Conservation (phyloP, 202 grass and related monocot genomes). For the Cymbopogon flexuosus region DNA sequence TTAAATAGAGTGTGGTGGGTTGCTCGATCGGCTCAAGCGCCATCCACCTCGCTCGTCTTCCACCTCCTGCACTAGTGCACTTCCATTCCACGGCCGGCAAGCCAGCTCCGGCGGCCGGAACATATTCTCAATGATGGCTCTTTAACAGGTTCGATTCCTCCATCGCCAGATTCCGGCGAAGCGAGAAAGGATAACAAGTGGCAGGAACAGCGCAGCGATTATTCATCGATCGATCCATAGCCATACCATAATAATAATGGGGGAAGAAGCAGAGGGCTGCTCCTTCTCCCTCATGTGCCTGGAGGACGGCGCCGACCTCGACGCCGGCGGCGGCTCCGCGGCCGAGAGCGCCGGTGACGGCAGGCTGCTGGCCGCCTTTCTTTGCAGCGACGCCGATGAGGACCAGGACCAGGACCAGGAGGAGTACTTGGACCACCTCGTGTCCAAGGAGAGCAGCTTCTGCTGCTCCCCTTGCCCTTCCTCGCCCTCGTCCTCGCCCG, state of each 20-base stretch:
- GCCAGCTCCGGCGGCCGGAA: slow-evolving; percentile 28
- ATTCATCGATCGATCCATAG: background rate
- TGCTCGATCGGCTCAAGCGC: background rate
- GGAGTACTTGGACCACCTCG: slow-evolving; percentile 59
- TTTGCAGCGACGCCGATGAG: slow-evolving; percentile 6
- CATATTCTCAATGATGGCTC: too few relatives aligned
- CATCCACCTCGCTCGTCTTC: background rate
- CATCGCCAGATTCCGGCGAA: background rate
- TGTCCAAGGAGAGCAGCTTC: slow-evolving; percentile 65
- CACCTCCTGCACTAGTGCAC: background rate
- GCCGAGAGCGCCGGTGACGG: background rate
- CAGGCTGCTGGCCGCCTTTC: background rate
- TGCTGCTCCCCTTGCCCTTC: slow-evolving; percentile 7
- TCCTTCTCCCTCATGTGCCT: slow-evolving; percentile 65
- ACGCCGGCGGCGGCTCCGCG: background rate
- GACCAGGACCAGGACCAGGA: slow-evolving; percentile 38
- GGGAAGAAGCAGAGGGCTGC: slow-evolving; percentile 31
- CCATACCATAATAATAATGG: slow-evolving; percentile 10
- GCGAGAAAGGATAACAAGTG: background rate
- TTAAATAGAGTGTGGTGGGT: slow-evolving; percentile 28
- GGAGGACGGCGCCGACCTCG: slow-evolving; percentile 54
- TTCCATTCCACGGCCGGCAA: background rate
- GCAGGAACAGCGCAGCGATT: background rate
- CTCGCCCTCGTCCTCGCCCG: background rate
- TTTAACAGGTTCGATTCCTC: background rate